Evolutionary conservation across 2,329 filamentous ascomycete species (phyloP).

Genomic region (Fusarium sambucinum): DNA sequence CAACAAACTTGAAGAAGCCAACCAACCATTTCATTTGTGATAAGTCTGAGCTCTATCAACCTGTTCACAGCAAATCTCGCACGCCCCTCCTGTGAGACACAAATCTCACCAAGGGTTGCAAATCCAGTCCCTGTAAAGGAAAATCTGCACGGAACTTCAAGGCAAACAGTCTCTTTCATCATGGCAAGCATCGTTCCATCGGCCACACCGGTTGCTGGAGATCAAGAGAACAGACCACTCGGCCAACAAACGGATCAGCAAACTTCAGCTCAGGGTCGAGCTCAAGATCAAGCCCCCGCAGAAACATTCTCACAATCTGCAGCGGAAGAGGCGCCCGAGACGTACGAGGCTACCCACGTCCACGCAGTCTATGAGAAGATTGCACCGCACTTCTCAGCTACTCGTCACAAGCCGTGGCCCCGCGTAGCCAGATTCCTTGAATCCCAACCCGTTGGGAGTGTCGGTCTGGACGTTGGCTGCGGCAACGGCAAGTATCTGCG

Average conservation of each 20-base stretch:
- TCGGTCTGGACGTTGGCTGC: conserved; percentile 93
- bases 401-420: conserved; percentile 89
- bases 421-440: conserved; percentile 84
- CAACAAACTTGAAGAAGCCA: conserved; percentile 7
- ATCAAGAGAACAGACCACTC: conserved; percentile 35
- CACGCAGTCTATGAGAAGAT: conserved; percentile 93
- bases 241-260: conserved; percentile 2
- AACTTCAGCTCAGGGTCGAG: neutral
- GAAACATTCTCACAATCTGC: conserved; percentile 36
- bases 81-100: conserved; percentile 7
- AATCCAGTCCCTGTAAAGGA: conserved; percentile 4
- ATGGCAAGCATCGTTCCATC: conserved; percentile 47
- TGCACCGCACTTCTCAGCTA: conserved; percentile 85
- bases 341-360: conserved; percentile 88
- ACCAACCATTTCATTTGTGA: conserved; percentile 5
- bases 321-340: conserved; percentile 56
- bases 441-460: conserved; percentile 72
- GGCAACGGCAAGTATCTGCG: conserved; percentile 96
- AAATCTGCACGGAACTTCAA: conserved; percentile 16
- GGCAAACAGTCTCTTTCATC: conserved; percentile 16
- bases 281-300: conserved; percentile 19
- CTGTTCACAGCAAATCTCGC: neutral
- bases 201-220: conserved; percentile 39
- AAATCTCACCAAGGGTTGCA: neutral
- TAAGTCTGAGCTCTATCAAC: conserved; percentile 8